phyloP scores from a whole-genome alignment of 1,284 basidiomycete species.

The Neolentinus lepideus region DNA sequence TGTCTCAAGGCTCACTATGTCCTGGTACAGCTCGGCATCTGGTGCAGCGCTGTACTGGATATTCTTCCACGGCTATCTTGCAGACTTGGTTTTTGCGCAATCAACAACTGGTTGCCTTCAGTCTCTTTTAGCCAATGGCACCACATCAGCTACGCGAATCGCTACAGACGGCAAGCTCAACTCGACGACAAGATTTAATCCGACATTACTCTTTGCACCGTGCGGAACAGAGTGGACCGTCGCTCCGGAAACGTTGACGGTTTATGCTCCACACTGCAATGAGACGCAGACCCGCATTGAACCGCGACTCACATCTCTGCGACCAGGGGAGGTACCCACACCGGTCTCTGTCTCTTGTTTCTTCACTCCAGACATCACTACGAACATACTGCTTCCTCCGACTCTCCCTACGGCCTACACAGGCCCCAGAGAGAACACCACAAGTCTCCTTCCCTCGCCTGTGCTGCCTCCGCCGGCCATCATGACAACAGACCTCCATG shows the following conservation, averaged over 20 bases:
- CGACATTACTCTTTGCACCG: not conserved
- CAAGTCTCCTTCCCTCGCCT: not conserved
- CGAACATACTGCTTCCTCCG: not conserved
- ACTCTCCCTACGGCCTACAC: not conserved
- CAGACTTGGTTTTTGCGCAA: not conserved
- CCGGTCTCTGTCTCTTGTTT: not conserved
- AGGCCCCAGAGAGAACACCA: not conserved
- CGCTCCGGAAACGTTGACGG: not conserved
- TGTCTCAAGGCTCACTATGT: not conserved
- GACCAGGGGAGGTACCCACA: not conserved
- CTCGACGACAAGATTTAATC: not conserved
- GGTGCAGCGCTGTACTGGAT: not conserved
- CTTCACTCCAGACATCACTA: not conserved
- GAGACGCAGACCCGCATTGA: conserved; percentile 1
- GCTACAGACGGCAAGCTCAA: conserved; percentile 1
- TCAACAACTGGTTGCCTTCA: not conserved
- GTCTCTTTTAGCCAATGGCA: not conserved
- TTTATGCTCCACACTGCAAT: not conserved
- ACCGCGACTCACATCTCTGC: not conserved
- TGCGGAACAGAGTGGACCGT: conserved; percentile 1
- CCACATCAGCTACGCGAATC: not conserved
- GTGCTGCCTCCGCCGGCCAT: not conserved
- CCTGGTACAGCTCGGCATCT: not conserved
- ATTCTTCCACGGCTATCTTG: not conserved
- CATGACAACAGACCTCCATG: not conserved